These are phyloP conservation scores for Agaricus blazei DNA, from an alignment of 768 basidiomycete genomes.

Conservation along the genomic window DNA sequence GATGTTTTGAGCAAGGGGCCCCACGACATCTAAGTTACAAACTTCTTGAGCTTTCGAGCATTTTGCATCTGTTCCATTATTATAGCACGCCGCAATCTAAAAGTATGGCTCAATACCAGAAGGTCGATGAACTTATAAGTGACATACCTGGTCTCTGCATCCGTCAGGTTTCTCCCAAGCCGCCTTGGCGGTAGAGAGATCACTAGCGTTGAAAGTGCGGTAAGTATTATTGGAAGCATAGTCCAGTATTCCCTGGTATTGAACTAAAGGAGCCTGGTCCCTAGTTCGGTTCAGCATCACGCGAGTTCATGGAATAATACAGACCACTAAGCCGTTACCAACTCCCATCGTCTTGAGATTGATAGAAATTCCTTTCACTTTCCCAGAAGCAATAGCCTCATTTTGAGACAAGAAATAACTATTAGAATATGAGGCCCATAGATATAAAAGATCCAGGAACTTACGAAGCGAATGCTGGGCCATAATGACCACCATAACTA, in stretches of 20 bases:
- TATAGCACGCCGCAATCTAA: constrained; percentile 51
- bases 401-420: constrained; percentile 58
- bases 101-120: neutral
- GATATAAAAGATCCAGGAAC: constrained; percentile 4
- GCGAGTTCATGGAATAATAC: constrained; percentile 6
- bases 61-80: constrained; percentile 38
- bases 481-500: constrained; percentile 71
- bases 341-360: constrained; percentile 62
- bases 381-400: constrained; percentile 44
- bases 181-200: constrained; percentile 35
- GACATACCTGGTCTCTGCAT: constrained; percentile 42
- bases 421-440: neutral
- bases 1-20: constrained; percentile 46
- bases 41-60: constrained; percentile 53
- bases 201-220: constrained; percentile 38
- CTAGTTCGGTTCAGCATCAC: neutral
- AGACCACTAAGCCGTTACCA: constrained; percentile 58
- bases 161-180: constrained; percentile 38
- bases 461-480: constrained; percentile 57
- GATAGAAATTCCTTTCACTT: constrained; percentile 37
- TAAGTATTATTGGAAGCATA: constrained; percentile 57
- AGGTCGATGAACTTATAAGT: neutral
- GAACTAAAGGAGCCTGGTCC: constrained; percentile 34
- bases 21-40: constrained; percentile 54
- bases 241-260: constrained; percentile 54